phyloP scores from a whole-genome alignment of 225 moss, liverwort and hornwort species.

The Polytrichum formosum region DNA sequence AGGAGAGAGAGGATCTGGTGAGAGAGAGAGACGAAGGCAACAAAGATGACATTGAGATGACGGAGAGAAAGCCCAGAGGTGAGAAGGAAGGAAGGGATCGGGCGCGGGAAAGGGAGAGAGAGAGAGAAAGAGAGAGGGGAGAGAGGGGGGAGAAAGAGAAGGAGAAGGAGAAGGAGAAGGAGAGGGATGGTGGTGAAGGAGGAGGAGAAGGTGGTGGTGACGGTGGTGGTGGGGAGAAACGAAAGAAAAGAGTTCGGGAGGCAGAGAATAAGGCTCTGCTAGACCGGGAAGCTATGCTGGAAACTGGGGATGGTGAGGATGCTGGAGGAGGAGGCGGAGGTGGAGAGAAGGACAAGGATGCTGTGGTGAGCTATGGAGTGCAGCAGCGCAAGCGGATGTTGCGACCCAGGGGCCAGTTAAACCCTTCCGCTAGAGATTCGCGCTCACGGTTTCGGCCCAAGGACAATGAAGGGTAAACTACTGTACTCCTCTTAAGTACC shows the following conservation, averaged over 20 bases:
- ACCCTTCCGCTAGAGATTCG: slow-evolving; percentile 56
- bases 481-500: no score
- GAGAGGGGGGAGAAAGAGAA: slow-evolving; percentile 40
- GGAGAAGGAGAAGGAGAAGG: slow-evolving; percentile 49
- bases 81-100: slow-evolving; percentile 67
- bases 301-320: slow-evolving; percentile 27
- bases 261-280: slow-evolving; percentile 26
- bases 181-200: slow-evolving; percentile 48
- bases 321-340: slow-evolving; percentile 26
- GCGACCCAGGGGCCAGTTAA: slow-evolving; percentile 74
- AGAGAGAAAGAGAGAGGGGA: slow-evolving; percentile 55
- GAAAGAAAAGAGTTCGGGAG: slow-evolving; percentile 54
- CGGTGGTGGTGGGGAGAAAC: slow-evolving; percentile 73
- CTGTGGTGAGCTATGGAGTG: slow-evolving; percentile 56
- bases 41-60: slow-evolving; percentile 32
- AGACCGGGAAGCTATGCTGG: no score
- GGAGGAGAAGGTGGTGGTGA: slow-evolving; percentile 64
- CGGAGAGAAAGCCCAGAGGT: slow-evolving; percentile 36
- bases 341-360: slow-evolving; percentile 81
- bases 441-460: slow-evolving; percentile 84
- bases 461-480: slow-evolving; percentile 64
- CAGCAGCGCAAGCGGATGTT: slow-evolving; percentile 87
- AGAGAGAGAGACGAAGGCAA: slow-evolving; percentile 55
- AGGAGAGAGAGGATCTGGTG: slow-evolving; percentile 45
- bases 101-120: slow-evolving; percentile 45